Percentiles rank a stretch among this genome's conserved stretches.
phyloP scores from a whole-genome alignment of 441 rosid genomes.

The Bruguiera hainesii region DNA sequence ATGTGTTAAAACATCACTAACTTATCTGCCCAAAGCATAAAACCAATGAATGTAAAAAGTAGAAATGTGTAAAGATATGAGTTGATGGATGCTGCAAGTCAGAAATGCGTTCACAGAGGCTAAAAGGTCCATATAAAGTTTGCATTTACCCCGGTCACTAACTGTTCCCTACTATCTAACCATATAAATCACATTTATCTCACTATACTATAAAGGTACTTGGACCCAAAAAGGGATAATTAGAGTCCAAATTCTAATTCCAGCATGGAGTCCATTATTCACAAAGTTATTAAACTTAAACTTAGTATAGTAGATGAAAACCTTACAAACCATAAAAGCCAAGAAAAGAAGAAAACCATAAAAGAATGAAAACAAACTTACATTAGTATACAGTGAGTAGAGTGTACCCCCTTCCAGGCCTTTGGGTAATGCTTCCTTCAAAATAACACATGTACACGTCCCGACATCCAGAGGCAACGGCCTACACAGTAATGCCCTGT shows the following conservation, averaged over 20 bases:
- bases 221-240: too few relatives aligned
- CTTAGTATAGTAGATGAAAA: neutral
- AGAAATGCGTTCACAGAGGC: neutral
- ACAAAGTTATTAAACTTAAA: too few relatives aligned
- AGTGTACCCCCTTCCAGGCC: slow-evolving; percentile 52
- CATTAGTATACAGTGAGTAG: slow-evolving; percentile 79
- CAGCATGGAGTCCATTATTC: neutral
- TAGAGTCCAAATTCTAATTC: neutral
- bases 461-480: slow-evolving; percentile 88
- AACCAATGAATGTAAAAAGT: neutral
- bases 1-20: neutral
- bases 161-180: too few relatives aligned
- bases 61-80: neutral
- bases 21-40: neutral
- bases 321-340: neutral
- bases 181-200: too few relatives aligned
- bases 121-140: too few relatives aligned
- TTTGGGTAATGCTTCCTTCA: slow-evolving; percentile 58
- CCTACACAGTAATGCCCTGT: slow-evolving; percentile 76
- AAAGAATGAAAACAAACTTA: slow-evolving; percentile 25
- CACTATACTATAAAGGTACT: too few relatives aligned
- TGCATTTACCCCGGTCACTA: too few relatives aligned
- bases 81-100: neutral
- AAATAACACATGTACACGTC: slow-evolving; percentile 79
- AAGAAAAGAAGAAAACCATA: neutral